A percentile compares a stretch with the other conserved stretches of the same genome.
Evolutionary conservation across 352 stramenopile genomes (phyloP).

Genomic region (Peronospora farinosa): DNA sequence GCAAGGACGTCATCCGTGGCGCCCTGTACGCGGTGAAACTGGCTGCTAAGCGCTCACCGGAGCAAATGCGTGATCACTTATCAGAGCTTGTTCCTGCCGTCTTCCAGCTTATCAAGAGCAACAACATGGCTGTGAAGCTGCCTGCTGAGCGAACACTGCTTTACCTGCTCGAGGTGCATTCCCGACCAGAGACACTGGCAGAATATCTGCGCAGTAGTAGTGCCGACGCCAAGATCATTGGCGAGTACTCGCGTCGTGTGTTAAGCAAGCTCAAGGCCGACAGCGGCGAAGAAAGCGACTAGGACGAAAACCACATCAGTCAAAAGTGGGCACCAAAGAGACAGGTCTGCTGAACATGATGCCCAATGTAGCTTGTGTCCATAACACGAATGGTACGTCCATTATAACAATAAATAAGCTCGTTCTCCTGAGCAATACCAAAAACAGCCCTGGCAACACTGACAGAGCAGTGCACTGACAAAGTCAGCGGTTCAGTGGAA

Average conservation of each 20-base stretch:
- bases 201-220: conserved; percentile 57
- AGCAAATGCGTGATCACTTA: conserved; percentile 46
- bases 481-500: conserved; percentile 27
- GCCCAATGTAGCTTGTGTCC: conserved; percentile 7
- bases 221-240: conserved; percentile 76
- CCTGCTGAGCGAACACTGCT: conserved; percentile 78
- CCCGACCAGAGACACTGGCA: conserved; percentile 68
- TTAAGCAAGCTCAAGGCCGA: conserved; percentile 82
- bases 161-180: conserved; percentile 83
- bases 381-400: conserved; percentile 14
- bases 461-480: not conserved
- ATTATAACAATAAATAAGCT: conserved; percentile 30
- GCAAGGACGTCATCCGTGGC: conserved; percentile 77
- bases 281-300: conserved; percentile 78
- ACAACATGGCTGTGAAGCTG: conserved; percentile 85
- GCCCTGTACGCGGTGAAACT: conserved; percentile 71
- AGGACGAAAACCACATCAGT: conserved; percentile 15
- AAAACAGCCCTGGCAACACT: no score
- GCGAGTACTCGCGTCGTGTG: conserved; percentile 83
- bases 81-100: conserved; percentile 61
- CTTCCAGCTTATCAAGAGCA: conserved; percentile 85
- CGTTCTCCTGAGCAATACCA: not conserved
- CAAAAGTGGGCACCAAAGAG: not conserved
- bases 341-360: conserved; percentile 5
- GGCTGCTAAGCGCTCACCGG: conserved; percentile 61